Evolutionary conservation across 352 stramenopile species (phyloP).

Genomic region (Pythium utonaiense): DNA sequence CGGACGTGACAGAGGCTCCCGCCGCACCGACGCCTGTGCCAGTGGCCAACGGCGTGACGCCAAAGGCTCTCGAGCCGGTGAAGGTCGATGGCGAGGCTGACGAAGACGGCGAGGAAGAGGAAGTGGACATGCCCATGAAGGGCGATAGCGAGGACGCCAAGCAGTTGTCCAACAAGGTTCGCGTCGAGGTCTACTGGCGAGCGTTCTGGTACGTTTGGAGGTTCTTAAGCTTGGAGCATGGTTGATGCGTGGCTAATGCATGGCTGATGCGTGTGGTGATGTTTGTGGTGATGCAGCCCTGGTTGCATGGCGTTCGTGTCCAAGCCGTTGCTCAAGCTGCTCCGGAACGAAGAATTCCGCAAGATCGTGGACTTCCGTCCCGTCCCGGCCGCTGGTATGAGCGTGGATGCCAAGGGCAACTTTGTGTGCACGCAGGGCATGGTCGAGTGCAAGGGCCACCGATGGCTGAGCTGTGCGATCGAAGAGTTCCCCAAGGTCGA

Average conservation of each 20-base stretch:
- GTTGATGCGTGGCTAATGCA: not conserved
- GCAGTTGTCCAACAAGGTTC: conserved; percentile 35
- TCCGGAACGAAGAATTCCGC: conserved; percentile 65
- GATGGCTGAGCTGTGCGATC: conserved; percentile 75
- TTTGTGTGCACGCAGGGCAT: conserved; percentile 68
- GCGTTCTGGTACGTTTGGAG: conserved; percentile 61
- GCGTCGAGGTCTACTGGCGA: conserved; percentile 74
- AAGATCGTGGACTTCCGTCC: conserved; percentile 67
- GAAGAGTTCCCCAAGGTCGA: conserved; percentile 61
- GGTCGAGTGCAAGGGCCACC: conserved; percentile 73
- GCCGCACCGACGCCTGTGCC: not conserved
- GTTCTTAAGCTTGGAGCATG: not conserved
- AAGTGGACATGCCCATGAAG: conserved; percentile 24
- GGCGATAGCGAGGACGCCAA: conserved; percentile 18
- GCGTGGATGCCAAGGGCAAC: conserved; percentile 44
- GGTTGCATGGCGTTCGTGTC: conserved; percentile 76
- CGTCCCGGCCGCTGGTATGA: conserved; percentile 70
- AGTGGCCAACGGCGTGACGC: not conserved
- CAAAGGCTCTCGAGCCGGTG: conserved; percentile 1
- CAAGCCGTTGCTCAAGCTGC: conserved; percentile 52
- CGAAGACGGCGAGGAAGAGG: conserved; percentile 24
- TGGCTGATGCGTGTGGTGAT: not conserved
- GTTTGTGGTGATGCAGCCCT: conserved; percentile 39
- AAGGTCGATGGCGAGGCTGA: conserved; percentile 12
- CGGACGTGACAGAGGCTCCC: not conserved